These are phyloP conservation scores for Phragmites australis DNA, from an alignment of 176 grass and related monocot species.

Conservation along the genomic window DNA sequence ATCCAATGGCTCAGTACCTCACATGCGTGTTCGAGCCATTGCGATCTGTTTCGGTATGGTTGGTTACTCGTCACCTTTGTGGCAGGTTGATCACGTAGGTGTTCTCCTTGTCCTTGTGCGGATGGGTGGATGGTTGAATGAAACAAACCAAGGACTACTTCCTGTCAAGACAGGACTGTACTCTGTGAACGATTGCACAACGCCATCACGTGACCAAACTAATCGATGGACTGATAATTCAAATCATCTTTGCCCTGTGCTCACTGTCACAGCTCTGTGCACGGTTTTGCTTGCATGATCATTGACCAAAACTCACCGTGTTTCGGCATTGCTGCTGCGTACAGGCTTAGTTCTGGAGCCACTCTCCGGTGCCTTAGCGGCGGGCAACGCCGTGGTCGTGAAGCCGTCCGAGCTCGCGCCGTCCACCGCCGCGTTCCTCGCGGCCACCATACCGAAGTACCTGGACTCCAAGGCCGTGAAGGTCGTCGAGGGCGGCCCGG, in stretches of 20 bases:
- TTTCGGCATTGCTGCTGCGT: neutral
- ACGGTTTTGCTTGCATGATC: no score
- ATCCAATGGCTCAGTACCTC: neutral
- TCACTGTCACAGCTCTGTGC: no score
- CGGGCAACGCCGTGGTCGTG: slow-evolving; percentile 69
- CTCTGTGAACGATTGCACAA: no score
- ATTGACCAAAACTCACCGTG: neutral
- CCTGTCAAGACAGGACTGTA: no score
- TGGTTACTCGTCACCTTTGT: neutral
- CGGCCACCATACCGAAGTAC: slow-evolving; percentile 58
- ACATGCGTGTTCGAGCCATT: no score
- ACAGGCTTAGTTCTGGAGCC: slow-evolving; percentile 70
- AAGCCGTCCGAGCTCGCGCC: slow-evolving; percentile 87
- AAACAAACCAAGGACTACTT: no score
- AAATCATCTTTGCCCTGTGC: no score
- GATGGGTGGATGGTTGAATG: no score
- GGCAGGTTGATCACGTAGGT: neutral
- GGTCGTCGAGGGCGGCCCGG: slow-evolving; percentile 60
- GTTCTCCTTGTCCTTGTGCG: neutral
- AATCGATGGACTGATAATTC: no score
- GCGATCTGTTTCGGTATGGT: neutral
- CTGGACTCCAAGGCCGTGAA: slow-evolving; percentile 65
- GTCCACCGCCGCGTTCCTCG: slow-evolving; percentile 54
- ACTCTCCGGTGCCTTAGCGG: slow-evolving; percentile 67
- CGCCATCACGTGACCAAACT: no score